phyloP scores from a whole-genome alignment of 192 early-diverging fungal genomes.

The Globomyces pollinis-pini region DNA sequence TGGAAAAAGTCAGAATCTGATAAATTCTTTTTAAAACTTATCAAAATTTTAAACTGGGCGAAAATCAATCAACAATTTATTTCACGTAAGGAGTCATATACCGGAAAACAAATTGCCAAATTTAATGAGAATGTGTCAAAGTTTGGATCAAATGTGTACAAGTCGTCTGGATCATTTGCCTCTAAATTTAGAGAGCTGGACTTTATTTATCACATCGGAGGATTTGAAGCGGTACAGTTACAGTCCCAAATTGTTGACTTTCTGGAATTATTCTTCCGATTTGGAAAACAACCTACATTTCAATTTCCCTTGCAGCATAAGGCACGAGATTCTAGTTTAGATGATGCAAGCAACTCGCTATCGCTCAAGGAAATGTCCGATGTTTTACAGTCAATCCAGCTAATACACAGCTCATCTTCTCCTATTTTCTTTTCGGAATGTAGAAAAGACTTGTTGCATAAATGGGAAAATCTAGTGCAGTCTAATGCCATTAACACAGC shows the following conservation, averaged over 20 bases:
- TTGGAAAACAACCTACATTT: conserved; percentile 1
- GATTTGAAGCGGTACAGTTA: conserved; percentile 11
- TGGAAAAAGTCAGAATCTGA: conserved; percentile 24
- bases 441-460: conserved; percentile 7
- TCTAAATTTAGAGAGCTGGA: conserved; percentile 5
- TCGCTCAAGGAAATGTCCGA: conserved; percentile 25
- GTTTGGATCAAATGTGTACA: background rate
- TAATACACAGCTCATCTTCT: conserved; percentile 35
- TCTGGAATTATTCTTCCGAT: conserved; percentile 33
- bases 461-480: conserved; percentile 2
- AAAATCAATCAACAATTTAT: conserved; percentile 41
- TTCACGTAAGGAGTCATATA: conserved; percentile 3
- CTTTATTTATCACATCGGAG: conserved; percentile 11
- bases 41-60: conserved; percentile 38
- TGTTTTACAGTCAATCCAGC: conserved; percentile 31
- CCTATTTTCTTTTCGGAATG: conserved; percentile 42
- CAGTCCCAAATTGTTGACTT: conserved; percentile 41
- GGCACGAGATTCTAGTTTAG: background rate
- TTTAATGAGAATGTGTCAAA: background rate
- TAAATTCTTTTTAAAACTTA: conserved; percentile 27
- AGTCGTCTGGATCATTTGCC: background rate
- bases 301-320: background rate
- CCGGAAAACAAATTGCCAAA: conserved; percentile 1
- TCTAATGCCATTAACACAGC: conserved; percentile 3
- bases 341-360: background rate